Percentiles rank a stretch among this genome's conserved stretches.
These are phyloP conservation scores for Solanum aculeatissimum DNA, from an alignment of 305 asterid genomes.

Conservation along the genomic window DNA sequence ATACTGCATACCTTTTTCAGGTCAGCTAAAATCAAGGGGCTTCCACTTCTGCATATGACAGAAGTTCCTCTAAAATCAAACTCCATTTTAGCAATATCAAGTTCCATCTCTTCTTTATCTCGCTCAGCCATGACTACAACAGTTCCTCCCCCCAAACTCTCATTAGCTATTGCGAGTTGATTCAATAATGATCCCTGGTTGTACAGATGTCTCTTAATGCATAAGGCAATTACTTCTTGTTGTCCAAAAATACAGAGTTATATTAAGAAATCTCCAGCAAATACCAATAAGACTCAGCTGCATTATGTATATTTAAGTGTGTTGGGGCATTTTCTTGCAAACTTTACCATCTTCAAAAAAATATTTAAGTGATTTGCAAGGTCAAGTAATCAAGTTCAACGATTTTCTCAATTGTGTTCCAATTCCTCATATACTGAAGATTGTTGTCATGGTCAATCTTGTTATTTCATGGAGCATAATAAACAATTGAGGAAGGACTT, in stretches of 20 bases:
- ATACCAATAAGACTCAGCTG: not conserved
- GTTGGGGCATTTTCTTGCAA: not conserved
- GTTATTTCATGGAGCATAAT: not conserved
- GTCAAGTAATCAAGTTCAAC: not conserved
- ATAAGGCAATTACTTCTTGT: not conserved
- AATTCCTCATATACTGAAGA: not conserved
- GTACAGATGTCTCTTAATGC: slow-evolving; percentile 4
- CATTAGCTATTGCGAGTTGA: slow-evolving; percentile 92
- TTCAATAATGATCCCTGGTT: slow-evolving; percentile 73
- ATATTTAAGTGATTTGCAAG: not conserved
- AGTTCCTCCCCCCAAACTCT: slow-evolving; percentile 86
- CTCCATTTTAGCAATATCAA: slow-evolving; percentile 90
- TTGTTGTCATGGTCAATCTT: not conserved
- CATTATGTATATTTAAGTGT: not conserved
- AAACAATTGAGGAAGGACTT: not conserved
- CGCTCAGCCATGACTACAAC: slow-evolving; percentile 92
- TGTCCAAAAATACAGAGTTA: not conserved
- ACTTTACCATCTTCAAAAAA: not conserved
- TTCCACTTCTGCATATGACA: slow-evolving; percentile 88
- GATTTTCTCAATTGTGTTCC: not conserved
- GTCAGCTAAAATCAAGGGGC: slow-evolving; percentile 88
- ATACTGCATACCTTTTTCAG: slow-evolving; percentile 45
- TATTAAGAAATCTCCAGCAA: not conserved
- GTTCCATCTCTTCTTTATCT: slow-evolving; percentile 97
- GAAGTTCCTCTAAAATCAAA: slow-evolving; percentile 86